phyloP scores from a whole-genome alignment of 2,329 filamentous ascomycete genomes.

The Thielaviopsis ethacetica region DNA sequence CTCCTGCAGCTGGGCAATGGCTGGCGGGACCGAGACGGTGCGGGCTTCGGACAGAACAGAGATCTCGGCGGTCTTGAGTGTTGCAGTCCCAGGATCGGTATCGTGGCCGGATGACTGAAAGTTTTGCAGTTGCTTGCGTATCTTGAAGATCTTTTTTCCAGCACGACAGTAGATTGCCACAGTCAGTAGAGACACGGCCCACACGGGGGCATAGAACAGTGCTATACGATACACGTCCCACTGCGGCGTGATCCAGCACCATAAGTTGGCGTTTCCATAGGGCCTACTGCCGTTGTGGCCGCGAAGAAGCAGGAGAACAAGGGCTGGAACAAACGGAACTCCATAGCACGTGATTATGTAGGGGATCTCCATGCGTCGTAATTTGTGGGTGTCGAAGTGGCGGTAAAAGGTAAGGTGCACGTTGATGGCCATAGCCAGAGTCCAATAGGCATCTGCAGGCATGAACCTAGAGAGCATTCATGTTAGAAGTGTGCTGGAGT shows the following conservation, averaged over 20 bases:
- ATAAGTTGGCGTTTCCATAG: slow-evolving; percentile 57
- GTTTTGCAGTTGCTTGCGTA: slow-evolving; percentile 37
- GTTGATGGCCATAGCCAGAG: slow-evolving; percentile 62
- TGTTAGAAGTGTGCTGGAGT: neutral
- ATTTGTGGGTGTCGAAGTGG: slow-evolving; percentile 43
- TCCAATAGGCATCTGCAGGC: slow-evolving; percentile 56
- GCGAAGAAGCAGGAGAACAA: slow-evolving; percentile 46
- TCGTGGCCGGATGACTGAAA: slow-evolving; percentile 25
- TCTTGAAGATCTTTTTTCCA: slow-evolving; percentile 44
- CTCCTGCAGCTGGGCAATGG: neutral
- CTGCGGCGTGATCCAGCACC: slow-evolving; percentile 54
- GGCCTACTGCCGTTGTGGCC: slow-evolving; percentile 32
- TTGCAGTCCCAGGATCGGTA: slow-evolving; percentile 25
- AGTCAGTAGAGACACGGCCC: slow-evolving; percentile 18
- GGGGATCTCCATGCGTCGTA: slow-evolving; percentile 48
- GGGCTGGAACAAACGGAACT: slow-evolving; percentile 45
- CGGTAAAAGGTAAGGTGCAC: slow-evolving; percentile 64
- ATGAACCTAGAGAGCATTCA: slow-evolving; percentile 40
- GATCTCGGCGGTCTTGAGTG: slow-evolving; percentile 38
- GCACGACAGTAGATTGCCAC: slow-evolving; percentile 25
- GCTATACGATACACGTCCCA: slow-evolving; percentile 54
- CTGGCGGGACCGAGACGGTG: neutral
- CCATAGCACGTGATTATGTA: slow-evolving; percentile 55
- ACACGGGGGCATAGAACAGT: slow-evolving; percentile 53
- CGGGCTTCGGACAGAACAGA: slow-evolving; percentile 30